Evolutionary conservation across 2,329 filamentous ascomycete species (phyloP), one percentile per base, ranked within the genome.

Genomic region (Apiospora phragmitis): DNA sequence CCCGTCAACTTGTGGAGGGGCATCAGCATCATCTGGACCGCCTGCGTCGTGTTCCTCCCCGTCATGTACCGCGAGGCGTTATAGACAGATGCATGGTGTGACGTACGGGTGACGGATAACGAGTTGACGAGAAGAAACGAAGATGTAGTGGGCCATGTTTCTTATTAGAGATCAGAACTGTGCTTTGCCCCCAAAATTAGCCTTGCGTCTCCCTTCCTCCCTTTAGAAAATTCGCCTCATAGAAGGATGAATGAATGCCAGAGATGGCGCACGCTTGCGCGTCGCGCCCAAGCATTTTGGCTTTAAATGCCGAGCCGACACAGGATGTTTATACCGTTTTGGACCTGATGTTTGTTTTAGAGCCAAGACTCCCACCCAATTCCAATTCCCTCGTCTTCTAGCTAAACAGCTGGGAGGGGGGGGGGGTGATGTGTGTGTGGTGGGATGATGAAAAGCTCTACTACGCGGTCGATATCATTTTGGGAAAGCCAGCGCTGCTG

Each of bases 21-120:
- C 41, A 77, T 93, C 5, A 81, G 91, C 73, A 90, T 97, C 68
- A 90, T 97, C 71, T 94, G 89, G 86, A 96, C 91, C 75, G 94
- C 94, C 0, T 93, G 91, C 75, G 84, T 92, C 67, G 93, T 97
- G 18, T 95, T 97, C 77, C 85, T 96, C 75, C 94, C 94, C 3
- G 94, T 94, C 75, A 90, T 97, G 78, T 90, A 55, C 47, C 43
- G 67, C 21, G 67, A 68, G 67, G 24, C 42, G n/a, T 68, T 68
- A 55, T 68, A 68, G 35, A 21, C 41, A 5, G 21, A 6, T 29
- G 2, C 32, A 41, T 8, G 35, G 62, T n/a, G 21, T 24, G 21
- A 42, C n/a, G n/a, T n/a, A n/a, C 41, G 49, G 49, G 47, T 51
- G n/a, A 16, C 2, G 18, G 18, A 47, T 21, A 24, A 16, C 51